Evolutionary conservation across 495 filamentous ascomycete genomes (phyloP).

Genomic region (Lasiosphaeria miniovina): DNA sequence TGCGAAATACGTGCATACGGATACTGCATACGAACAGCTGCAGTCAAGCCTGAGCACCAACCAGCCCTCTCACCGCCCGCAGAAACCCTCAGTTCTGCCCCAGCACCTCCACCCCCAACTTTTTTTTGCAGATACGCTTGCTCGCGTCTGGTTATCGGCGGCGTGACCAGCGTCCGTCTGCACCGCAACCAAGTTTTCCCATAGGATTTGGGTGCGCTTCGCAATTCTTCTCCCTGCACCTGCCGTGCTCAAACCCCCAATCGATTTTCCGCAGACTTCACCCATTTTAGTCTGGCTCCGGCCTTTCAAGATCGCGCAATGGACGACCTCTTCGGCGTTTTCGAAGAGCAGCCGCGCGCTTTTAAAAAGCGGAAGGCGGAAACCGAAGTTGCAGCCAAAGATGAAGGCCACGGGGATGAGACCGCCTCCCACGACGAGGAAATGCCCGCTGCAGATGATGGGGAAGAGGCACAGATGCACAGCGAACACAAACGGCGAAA

Average conservation of each 20-base stretch:
- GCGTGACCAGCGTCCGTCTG: too few relatives aligned
- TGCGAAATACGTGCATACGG: too few relatives aligned
- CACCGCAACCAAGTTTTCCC: too few relatives aligned
- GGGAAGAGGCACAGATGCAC: slow-evolving; percentile 29
- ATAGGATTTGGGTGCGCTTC: too few relatives aligned
- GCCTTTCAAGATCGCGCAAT: slow-evolving; percentile 38
- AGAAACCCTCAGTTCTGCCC: slow-evolving; percentile 17
- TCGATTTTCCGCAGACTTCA: too few relatives aligned
- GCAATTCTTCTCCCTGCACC: neutral
- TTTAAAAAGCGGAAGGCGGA: slow-evolving; percentile 74
- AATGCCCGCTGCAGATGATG: slow-evolving; percentile 13
- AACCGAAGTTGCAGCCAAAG: slow-evolving; percentile 57
- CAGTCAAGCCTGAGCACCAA: too few relatives aligned
- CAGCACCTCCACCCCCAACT: slow-evolving; percentile 16
- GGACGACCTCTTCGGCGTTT: slow-evolving; percentile 85
- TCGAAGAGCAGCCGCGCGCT: slow-evolving; percentile 63
- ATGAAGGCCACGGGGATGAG: slow-evolving; percentile 26
- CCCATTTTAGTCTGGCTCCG: neutral
- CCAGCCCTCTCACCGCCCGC: slow-evolving; percentile 8
- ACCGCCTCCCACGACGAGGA: slow-evolving; percentile 17
- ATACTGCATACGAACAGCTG: too few relatives aligned
- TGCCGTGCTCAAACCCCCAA: neutral
- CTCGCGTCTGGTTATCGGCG: neutral
- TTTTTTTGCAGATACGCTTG: slow-evolving; percentile 23
- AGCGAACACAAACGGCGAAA: slow-evolving; percentile 67